These are phyloP conservation scores for Heliamphora pulchella DNA, from an alignment of 179 eudicot genomes.

Conservation along the genomic window DNA sequence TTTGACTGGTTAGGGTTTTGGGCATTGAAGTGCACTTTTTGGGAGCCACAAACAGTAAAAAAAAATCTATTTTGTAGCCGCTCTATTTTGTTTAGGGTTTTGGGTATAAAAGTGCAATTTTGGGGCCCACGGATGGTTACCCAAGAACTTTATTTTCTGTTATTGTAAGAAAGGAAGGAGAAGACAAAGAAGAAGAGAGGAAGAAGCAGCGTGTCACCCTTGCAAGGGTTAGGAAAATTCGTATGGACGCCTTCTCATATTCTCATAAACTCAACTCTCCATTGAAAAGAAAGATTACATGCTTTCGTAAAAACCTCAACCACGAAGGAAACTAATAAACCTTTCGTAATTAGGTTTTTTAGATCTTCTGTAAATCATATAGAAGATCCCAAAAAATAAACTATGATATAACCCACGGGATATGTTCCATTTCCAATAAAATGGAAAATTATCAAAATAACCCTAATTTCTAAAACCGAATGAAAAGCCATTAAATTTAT, in stretches of 20 bases:
- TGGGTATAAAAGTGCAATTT: not conserved
- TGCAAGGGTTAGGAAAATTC: not conserved
- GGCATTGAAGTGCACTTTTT: not conserved
- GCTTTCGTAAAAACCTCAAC: not conserved
- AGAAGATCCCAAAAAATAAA: not conserved
- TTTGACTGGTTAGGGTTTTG: not conserved
- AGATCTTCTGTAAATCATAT: not conserved
- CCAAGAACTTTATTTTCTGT: not conserved
- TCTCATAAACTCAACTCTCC: not conserved
- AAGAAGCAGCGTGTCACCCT: not conserved
- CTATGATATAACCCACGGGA: not conserved
- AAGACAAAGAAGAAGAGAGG: not conserved
- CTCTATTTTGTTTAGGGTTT: not conserved
- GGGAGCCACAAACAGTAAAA: no score
- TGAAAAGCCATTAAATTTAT: not conserved
- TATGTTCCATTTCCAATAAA: not conserved
- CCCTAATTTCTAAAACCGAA: not conserved
- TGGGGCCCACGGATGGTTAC: not conserved
- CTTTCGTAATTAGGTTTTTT: not conserved
- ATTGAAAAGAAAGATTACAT: slow-evolving; percentile 1
- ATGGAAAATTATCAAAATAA: not conserved
- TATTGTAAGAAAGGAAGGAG: not conserved
- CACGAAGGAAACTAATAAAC: not conserved
- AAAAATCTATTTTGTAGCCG: no score
- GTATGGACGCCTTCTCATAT: not conserved